Evolutionary conservation across 1,284 basidiomycete species (phyloP), one percentile per base, ranked within the genome.

Genomic region (Fomitopsis palustris): DNA sequence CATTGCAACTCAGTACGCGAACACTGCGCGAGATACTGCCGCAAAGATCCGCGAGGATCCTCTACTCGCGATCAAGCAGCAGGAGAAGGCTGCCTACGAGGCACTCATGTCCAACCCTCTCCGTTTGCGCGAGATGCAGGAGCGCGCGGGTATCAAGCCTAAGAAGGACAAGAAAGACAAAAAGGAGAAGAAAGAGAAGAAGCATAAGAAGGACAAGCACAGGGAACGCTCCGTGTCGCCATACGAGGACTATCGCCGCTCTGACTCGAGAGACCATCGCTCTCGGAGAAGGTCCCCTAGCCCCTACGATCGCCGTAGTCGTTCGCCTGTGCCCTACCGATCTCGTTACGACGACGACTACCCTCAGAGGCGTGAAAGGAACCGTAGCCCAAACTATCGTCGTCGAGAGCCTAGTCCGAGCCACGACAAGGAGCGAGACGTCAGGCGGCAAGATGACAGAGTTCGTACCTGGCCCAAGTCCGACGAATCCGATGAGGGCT

Each of bases 41-140:
- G 78, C 93, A 27, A 99, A 99, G 77, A 88, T 99, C 62, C 88
- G 96, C 42, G 96, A 98, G 73, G 96, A 99, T 70, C 96, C 96
- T 1, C 74, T 99, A 25, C 82, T 99, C 25, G 93, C 93, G 14
- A 99, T 99, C 78, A 98, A 98, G 75, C 91, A 95, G 72, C 96
- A 98, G 70, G 96, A 99, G 75, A 95, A 98, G 72, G 90, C 92
- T 7, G 92, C 95, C 7, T 92, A 95, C 65, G 87, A 97, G 65
- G 87, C 93, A 3, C 79, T 99, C 55, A 85, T 96, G 78, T 88
- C 91, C 58, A 96, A 98, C 67, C 97, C 97, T 16, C 85, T 95
- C 21, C 90, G 95, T 37, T 76, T 98, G 51, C 85, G 88, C 59
- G 89, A 92, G 76, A 80, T 93, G 78, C 90, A 88, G 72, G 88